Conservation (phyloP, 2,329 filamentous ascomycete species). For the Aspergillus sp. region DNA sequence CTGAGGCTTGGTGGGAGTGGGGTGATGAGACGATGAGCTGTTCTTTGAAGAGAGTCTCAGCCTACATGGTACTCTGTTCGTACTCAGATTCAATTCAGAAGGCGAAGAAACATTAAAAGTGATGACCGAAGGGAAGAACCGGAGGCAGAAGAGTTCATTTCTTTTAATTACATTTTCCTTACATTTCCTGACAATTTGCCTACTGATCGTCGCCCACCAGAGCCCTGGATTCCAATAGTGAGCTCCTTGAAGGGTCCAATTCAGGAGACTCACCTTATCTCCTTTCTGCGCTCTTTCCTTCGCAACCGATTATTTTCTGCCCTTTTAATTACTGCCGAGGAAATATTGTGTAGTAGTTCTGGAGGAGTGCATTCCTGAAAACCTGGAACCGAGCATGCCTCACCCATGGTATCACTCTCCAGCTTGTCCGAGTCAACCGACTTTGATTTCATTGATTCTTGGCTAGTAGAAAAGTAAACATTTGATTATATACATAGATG, state of each 20-base stretch:
- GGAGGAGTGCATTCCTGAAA: not conserved
- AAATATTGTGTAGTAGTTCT: not conserved
- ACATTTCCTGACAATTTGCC: slow-evolving; percentile 5
- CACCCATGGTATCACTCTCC: not conserved
- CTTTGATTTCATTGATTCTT: not conserved
- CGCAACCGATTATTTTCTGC: not conserved
- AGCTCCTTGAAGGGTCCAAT: slow-evolving; percentile 2
- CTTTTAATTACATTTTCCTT: slow-evolving; percentile 8
- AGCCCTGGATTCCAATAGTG: slow-evolving; percentile 14
- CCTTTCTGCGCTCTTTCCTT: not conserved
- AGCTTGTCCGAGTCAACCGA: not conserved
- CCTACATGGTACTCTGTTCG: slow-evolving; percentile 3
- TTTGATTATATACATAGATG: not conserved
- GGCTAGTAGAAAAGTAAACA: not conserved
- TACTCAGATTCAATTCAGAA: not conserved
- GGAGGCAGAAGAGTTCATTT: not conserved
- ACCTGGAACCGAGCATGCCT: not conserved
- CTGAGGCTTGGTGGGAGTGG: not conserved
- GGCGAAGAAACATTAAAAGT: not conserved
- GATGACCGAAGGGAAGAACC: not conserved
- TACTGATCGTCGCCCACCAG: slow-evolving; percentile 12
- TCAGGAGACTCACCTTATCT: slow-evolving; percentile 1
- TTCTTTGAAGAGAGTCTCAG: slow-evolving; percentile 6
- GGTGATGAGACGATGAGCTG: slow-evolving; percentile 11
- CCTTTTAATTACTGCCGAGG: not conserved